Conservation (phyloP, 2,329 filamentous ascomycete species). For the Lachnellula arida region DNA sequence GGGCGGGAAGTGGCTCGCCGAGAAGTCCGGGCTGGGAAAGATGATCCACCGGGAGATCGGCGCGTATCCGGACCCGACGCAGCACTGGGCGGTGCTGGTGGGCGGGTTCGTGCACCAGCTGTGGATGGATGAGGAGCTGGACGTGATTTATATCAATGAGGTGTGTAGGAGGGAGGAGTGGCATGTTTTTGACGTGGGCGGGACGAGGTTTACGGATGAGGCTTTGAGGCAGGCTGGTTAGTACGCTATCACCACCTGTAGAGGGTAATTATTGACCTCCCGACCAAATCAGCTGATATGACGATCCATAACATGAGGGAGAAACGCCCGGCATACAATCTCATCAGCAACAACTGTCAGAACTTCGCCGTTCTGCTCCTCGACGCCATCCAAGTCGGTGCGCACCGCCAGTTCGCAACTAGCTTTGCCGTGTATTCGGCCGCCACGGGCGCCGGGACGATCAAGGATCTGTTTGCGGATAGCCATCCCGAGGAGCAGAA, state of each 20-base stretch:
- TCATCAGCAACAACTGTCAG: conserved; percentile 58
- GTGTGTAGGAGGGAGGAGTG: conserved; percentile 43
- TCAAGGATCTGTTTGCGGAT: conserved; percentile 47
- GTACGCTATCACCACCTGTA: too few relatives aligned
- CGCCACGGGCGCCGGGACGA: conserved; percentile 44
- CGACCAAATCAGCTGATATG: conserved; percentile 40
- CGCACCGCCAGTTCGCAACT: conserved; percentile 48
- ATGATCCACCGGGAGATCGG: conserved; percentile 52
- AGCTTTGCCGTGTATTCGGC: conserved; percentile 49
- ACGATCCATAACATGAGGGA: conserved; percentile 49
- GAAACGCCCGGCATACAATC: conserved; percentile 47
- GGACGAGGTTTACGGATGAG: conserved; percentile 51
- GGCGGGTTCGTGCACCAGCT: conserved; percentile 52
- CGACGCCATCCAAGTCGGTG: conserved; percentile 49
- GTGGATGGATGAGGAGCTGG: conserved; percentile 57
- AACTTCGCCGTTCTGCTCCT: conserved; percentile 50
- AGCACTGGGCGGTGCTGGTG: conserved; percentile 56
- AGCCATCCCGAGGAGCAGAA: conserved; percentile 32
- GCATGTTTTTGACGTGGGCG: conserved; percentile 47
- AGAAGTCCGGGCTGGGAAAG: conserved; percentile 50
- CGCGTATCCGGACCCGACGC: conserved; percentile 53
- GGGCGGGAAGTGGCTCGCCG: conserved; percentile 54
- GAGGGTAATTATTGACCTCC: conserved; percentile 1
- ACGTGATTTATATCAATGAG: conserved; percentile 54
- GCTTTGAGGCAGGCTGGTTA: conserved; percentile 45